Conservation (phyloP, 2,329 filamentous ascomycete species). For the Stemphylium beticola region DNA sequence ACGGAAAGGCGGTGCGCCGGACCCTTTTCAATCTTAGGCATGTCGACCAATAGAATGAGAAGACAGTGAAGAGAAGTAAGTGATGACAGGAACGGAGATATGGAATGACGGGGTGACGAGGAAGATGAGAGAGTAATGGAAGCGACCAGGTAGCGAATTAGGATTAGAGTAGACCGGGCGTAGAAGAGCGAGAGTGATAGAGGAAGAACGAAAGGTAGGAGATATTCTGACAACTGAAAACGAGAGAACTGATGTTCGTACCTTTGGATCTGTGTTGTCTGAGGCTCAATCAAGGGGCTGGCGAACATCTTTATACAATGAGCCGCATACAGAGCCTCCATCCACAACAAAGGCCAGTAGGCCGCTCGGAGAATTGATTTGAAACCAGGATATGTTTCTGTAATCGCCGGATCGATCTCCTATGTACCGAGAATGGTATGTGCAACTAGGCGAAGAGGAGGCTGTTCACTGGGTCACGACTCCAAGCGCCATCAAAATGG, state of each 20-base stretch:
- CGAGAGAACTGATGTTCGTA: slow-evolving; percentile 41
- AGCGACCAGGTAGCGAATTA: slow-evolving; percentile 41
- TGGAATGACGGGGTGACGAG: slow-evolving; percentile 22
- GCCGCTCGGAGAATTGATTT: slow-evolving; percentile 46
- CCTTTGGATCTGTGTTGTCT: slow-evolving; percentile 36
- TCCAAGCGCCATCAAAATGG: slow-evolving; percentile 42
- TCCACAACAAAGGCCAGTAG: slow-evolving; percentile 35
- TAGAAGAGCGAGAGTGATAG: slow-evolving; percentile 40
- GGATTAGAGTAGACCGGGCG: slow-evolving; percentile 35
- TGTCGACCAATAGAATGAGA: slow-evolving; percentile 42
- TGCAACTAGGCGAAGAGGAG: slow-evolving; percentile 40
- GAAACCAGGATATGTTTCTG: slow-evolving; percentile 49
- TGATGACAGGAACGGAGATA: slow-evolving; percentile 15
- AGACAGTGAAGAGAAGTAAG: slow-evolving; percentile 22
- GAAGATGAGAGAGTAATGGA: slow-evolving; percentile 25
- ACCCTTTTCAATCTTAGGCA: slow-evolving; percentile 54
- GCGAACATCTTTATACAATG: slow-evolving; percentile 42
- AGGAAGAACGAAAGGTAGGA: slow-evolving; percentile 41
- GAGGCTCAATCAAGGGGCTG: slow-evolving; percentile 24
- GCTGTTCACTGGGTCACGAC: slow-evolving; percentile 38
- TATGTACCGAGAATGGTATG: slow-evolving; percentile 32
- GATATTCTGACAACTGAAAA: slow-evolving; percentile 41
- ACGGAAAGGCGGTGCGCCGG: slow-evolving; percentile 39
- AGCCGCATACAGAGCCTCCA: slow-evolving; percentile 35
- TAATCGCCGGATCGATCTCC: slow-evolving; percentile 48